Evolutionary conservation across 179 eudicot species (phyloP).

Genomic region (Beta corolliflora): DNA sequence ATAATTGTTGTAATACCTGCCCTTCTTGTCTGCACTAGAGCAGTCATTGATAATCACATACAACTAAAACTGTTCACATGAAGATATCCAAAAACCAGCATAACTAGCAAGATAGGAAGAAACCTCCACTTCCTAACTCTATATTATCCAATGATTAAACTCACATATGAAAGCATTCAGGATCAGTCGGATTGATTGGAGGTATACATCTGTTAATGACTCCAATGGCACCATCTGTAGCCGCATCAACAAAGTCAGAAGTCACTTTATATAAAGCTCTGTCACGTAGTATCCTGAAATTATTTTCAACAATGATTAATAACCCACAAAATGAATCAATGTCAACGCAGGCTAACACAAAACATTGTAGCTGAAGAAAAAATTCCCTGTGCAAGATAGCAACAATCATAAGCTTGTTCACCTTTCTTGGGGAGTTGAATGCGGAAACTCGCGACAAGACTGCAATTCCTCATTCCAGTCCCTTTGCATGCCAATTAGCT

Average conservation of each 20-base stretch:
- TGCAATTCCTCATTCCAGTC: constrained; percentile 99
- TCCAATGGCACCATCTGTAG: constrained; percentile 93
- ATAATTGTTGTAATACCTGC: neutral
- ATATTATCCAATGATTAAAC: constrained; percentile 30
- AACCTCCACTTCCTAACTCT: neutral
- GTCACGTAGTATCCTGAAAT: constrained; percentile 81
- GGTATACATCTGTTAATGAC: constrained; percentile 95
- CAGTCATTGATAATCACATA: neutral
- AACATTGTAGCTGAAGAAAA: constrained; percentile 7
- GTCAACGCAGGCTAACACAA: neutral
- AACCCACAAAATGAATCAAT: neutral
- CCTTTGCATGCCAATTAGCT: constrained; percentile 97
- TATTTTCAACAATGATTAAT: neutral
- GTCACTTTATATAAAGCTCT: constrained; percentile 97
- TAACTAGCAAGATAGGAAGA: neutral
- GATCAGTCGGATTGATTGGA: constrained; percentile 98
- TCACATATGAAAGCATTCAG: constrained; percentile 99
- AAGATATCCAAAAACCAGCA: neutral
- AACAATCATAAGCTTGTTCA: constrained; percentile 19
- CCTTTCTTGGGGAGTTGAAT: constrained; percentile 84
- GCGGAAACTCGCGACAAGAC: constrained; percentile 97
- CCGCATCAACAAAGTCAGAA: constrained; percentile 98
- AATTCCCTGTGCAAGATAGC: neutral
- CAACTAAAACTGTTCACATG: neutral
- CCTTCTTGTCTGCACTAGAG: neutral